Evolutionary conservation across 305 asterid species (phyloP).

Genomic region (Fraxinus sp.): DNA sequence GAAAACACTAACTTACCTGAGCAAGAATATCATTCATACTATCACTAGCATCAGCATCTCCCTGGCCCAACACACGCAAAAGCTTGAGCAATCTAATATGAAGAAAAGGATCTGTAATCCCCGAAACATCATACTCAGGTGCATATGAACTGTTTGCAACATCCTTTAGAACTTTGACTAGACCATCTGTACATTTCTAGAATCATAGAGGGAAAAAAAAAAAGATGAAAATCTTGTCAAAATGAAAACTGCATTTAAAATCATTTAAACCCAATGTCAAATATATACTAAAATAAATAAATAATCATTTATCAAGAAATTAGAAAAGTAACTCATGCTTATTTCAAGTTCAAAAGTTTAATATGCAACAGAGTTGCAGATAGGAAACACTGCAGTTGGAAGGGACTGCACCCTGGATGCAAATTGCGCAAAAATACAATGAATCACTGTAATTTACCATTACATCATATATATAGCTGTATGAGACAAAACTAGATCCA

Average conservation of each 20-base stretch:
- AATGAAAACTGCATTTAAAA: background rate
- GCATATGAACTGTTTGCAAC: slow-evolving; percentile 89
- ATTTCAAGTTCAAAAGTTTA: background rate
- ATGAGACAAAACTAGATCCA: background rate
- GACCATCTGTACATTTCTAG: slow-evolving; percentile 93
- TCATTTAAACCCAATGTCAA: background rate
- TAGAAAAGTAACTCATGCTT: background rate
- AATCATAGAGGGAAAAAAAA: slow-evolving; percentile 27
- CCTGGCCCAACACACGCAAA: slow-evolving; percentile 78
- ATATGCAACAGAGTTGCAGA: background rate
- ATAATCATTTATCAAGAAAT: background rate
- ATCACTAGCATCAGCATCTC: slow-evolving; percentile 96
- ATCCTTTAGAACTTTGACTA: slow-evolving; percentile 91
- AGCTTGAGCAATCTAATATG: slow-evolving; percentile 83
- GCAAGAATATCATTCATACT: slow-evolving; percentile 95
- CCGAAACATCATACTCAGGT: slow-evolving; percentile 92
- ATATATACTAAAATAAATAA: background rate
- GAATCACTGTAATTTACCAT: background rate
- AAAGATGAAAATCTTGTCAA: slow-evolving; percentile 9
- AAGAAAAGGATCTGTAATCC: slow-evolving; percentile 93
- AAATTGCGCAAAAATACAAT: background rate
- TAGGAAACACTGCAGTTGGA: background rate
- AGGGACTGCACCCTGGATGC: background rate
- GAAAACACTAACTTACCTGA: slow-evolving; percentile 57
- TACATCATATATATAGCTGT: background rate